Percentiles rank a stretch among this genome's conserved stretches.
Conservation (phyloP, 2,329 filamentous ascomycete species). For the Sclerotinia spermophila region DNA sequence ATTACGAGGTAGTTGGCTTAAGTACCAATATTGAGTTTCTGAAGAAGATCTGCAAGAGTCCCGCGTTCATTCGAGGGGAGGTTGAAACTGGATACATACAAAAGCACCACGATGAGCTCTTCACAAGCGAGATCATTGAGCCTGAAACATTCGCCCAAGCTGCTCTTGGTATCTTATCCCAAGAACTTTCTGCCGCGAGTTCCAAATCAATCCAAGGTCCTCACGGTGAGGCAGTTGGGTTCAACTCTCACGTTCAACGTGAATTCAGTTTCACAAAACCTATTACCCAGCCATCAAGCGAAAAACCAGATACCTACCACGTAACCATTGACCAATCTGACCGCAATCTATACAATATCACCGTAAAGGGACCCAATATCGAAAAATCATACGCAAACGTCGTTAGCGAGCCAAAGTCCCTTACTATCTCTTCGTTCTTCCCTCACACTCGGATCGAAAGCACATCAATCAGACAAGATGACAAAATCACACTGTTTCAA, state of each 20-base stretch:
- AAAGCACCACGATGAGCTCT: conserved; percentile 78
- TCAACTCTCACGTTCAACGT: conserved; percentile 36
- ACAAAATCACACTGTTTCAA: conserved; percentile 74
- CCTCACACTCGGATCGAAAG: conserved; percentile 75
- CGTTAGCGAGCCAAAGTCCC: conserved; percentile 47
- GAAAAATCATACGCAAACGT: conserved; percentile 39
- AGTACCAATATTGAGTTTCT: conserved; percentile 97
- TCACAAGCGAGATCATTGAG: conserved; percentile 56
- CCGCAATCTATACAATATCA: conserved; percentile 40
- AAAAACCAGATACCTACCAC: conserved; percentile 21
- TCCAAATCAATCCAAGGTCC: conserved; percentile 37
- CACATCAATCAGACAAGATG: conserved; percentile 64
- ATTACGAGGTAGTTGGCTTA: conserved; percentile 89
- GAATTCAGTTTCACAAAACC: conserved; percentile 32
- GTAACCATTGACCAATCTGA: conserved; percentile 35
- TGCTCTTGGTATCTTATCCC: conserved; percentile 67
- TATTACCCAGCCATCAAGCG: background rate
- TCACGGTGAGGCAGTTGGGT: conserved; percentile 50
- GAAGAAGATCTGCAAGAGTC: conserved; percentile 77
- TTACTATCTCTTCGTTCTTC: conserved; percentile 68
- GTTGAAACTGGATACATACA: conserved; percentile 97
- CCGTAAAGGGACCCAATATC: conserved; percentile 47
- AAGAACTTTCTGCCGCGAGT: conserved; percentile 41
- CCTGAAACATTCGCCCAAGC: conserved; percentile 83
- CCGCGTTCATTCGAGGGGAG: conserved; percentile 78